Conservation (phyloP, 2,329 filamentous ascomycete species). For the Hymenoscyphus fraxineus region DNA sequence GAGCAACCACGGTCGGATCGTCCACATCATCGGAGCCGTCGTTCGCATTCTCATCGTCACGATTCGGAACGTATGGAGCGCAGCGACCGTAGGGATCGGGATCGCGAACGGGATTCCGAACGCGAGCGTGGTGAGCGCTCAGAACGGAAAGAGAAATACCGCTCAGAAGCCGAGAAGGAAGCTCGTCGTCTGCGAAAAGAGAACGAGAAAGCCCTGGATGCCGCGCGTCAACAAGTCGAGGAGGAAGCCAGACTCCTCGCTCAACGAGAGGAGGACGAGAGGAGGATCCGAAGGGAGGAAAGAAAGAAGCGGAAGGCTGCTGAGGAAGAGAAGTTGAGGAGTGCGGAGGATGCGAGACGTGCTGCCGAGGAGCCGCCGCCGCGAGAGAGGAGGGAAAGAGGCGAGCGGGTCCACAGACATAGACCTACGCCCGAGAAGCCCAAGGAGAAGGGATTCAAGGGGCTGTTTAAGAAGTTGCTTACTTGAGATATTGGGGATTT, state of each 20-base stretch:
- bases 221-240: slow-evolving; percentile 24
- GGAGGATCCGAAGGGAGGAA: slow-evolving; percentile 23
- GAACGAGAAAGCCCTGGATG: slow-evolving; percentile 23
- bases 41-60: slow-evolving; percentile 10
- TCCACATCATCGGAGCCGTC: slow-evolving; percentile 17
- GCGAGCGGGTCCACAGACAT: slow-evolving; percentile 20
- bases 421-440: slow-evolving; percentile 20
- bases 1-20: slow-evolving; percentile 4
- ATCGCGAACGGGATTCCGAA: slow-evolving; percentile 2
- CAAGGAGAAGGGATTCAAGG: slow-evolving; percentile 19
- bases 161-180: slow-evolving; percentile 27
- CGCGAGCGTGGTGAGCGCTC: slow-evolving; percentile 16
- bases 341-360: slow-evolving; percentile 1
- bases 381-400: slow-evolving; percentile 10
- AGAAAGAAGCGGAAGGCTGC: slow-evolving; percentile 20
- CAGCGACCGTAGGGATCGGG: slow-evolving; percentile 2
- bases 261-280: slow-evolving; percentile 29
- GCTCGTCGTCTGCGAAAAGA: slow-evolving; percentile 24
- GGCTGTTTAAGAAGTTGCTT: slow-evolving; percentile 25
- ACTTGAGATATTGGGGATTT: slow-evolving; percentile 13
- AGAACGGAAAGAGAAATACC: slow-evolving; percentile 17
- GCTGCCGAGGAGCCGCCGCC: slow-evolving; percentile 7
- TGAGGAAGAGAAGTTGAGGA: slow-evolving; percentile 21
- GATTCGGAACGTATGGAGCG: slow-evolving; percentile 17
- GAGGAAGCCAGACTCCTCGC: slow-evolving; percentile 19